Evolutionary conservation across 176 grass and related monocot genomes (phyloP), one percentile per base, ranked within the genome.

Genomic region (Eragrostis curvula): DNA sequence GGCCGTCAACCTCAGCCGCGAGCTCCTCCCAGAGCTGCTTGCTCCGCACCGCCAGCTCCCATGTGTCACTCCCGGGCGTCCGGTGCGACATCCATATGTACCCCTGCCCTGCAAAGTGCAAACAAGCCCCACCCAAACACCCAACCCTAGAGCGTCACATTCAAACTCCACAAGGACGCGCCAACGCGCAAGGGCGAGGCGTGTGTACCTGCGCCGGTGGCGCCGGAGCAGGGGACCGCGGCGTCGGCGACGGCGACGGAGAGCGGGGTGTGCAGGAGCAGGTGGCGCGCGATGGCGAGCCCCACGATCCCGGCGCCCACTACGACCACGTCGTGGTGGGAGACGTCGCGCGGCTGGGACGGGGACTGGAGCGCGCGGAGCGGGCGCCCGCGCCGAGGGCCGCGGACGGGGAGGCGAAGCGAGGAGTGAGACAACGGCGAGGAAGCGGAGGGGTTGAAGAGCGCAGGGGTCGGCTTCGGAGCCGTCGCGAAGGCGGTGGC

Each of bases 41-140:
- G 72, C 96, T 95, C 76, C 96, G 85, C 75, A 66, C 40, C 21
- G 86, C 90, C 47, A 98, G 85, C 66, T 98, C 86, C 96, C 96
- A 98, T 40, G 78, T 91, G 58, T 93, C 92, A 79, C 82, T 93
- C 36, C 82, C 92, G 43, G 90, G 96, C 23, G 78, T 91, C 79
- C 90, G 79, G 89, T 98, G 90, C 15, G 82, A 91, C 96, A 95
- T 89, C 96, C 96, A 95, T 66, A 98, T 72, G 74, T 98, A 98
- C 10, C 96, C 96, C 86, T 98, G 92, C 43, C 96, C 92, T 98
- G 81, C 84, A 30, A 60, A 60, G 10, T 60, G 60, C 8, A 39
- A 52, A 77, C 32, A 36, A 36, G 32, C 32, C 32, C 32, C 32
- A 36, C 44, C 13, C 2, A 7, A 32, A 66, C 7, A 42, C 47